These are phyloP conservation scores for Penicillium sp. DNA, from an alignment of 2,329 filamentous ascomycete genomes.

Conservation along the genomic window DNA sequence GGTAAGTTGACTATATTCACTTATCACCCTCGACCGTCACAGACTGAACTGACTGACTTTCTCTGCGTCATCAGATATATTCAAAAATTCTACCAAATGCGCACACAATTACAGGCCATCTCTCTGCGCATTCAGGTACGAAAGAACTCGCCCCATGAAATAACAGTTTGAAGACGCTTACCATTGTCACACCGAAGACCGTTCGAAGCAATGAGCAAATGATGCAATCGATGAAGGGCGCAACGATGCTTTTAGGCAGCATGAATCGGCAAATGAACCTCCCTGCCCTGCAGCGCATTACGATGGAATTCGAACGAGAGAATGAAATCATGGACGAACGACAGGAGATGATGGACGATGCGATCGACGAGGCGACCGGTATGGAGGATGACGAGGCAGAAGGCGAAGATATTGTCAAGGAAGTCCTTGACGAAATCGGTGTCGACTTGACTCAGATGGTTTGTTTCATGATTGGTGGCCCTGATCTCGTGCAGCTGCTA, in stretches of 20 bases:
- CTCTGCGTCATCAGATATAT: conserved; percentile 68
- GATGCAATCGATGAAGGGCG: conserved; percentile 99
- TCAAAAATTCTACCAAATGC: conserved; percentile 98
- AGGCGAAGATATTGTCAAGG: conserved; percentile 94
- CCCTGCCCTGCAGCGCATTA: conserved; percentile 90
- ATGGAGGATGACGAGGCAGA: conserved; percentile 83
- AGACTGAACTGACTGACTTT: conserved; percentile 7
- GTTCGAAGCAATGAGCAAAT: conserved; percentile 98
- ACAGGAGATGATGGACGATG: conserved; percentile 99
- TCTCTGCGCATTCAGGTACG: conserved; percentile 87
- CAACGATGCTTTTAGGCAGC: conserved; percentile 85
- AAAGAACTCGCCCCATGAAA: background rate
- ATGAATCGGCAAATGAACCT: conserved; percentile 99
- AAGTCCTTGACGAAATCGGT: conserved; percentile 95
- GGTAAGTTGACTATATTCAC: conserved; percentile 52
- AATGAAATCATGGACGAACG: conserved; percentile 99
- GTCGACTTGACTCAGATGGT: conserved; percentile 89
- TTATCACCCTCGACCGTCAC: background rate
- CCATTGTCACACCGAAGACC: conserved; percentile 61
- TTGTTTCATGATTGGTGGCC: conserved; percentile 47
- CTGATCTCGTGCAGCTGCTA: conserved; percentile 18
- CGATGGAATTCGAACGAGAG: conserved; percentile 98
- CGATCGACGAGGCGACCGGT: conserved; percentile 94
- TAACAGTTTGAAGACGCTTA: conserved; percentile 11
- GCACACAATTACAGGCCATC: conserved; percentile 94